These are phyloP conservation scores for Verticillium nubilum DNA, from an alignment of 2,329 filamentous ascomycete genomes.

Conservation along the genomic window DNA sequence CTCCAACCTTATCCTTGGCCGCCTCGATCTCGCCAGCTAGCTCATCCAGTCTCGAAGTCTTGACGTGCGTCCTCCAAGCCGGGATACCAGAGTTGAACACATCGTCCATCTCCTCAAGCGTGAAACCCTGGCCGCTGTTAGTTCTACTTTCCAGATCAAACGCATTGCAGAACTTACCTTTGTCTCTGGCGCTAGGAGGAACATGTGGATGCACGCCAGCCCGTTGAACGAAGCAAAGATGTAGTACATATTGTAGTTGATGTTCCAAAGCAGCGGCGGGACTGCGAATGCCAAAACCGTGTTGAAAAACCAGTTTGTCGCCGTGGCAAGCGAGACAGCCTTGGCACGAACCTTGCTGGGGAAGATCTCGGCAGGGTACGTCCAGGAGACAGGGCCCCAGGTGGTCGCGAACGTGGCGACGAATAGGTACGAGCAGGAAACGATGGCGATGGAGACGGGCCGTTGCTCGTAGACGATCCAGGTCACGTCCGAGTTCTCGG, in stretches of 20 bases:
- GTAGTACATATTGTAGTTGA: constrained; percentile 64
- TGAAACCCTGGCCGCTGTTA: constrained; percentile 44
- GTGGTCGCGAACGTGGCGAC: constrained; percentile 42
- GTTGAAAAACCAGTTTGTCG: constrained; percentile 37
- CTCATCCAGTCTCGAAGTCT: constrained; percentile 38
- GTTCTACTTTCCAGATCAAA: not conserved
- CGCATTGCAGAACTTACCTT: constrained; percentile 22
- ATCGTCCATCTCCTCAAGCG: constrained; percentile 70
- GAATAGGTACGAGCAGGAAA: constrained; percentile 62
- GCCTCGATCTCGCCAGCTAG: constrained; percentile 42
- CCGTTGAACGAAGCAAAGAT: constrained; percentile 71
- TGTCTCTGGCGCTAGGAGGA: constrained; percentile 59
- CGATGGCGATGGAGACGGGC: constrained; percentile 55
- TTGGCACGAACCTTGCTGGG: constrained; percentile 35
- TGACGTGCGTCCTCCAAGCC: constrained; percentile 48
- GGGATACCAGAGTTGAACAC: constrained; percentile 59
- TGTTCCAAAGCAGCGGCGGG: constrained; percentile 43
- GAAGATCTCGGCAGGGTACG: constrained; percentile 42
- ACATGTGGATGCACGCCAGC: constrained; percentile 63
- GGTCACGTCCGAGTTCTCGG: constrained; percentile 41
- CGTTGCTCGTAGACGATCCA: constrained; percentile 50
- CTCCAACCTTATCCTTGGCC: constrained; percentile 32
- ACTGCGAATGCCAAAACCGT: constrained; percentile 51
- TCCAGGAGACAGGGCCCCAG: constrained; percentile 45
- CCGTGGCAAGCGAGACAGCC: constrained; percentile 36